Evolutionary conservation across 345 rosid genomes (phyloP), one percentile per base, ranked within the genome.

Genomic region (Hypericum perforatum): DNA sequence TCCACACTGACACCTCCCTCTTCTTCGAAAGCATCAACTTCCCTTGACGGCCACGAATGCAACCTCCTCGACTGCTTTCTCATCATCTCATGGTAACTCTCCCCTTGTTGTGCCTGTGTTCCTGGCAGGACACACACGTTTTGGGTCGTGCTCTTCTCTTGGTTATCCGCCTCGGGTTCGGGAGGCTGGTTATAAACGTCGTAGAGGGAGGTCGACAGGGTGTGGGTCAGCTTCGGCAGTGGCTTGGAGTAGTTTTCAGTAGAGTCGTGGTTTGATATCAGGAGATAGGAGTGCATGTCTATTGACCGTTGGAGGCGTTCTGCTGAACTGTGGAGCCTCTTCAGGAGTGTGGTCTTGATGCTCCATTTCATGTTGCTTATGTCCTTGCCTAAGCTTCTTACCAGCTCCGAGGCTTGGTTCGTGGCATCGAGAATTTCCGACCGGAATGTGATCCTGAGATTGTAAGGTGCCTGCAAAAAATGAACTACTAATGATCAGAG

Each of bases 1-100:
- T 71, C 76, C 13, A 10, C 12, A n/a, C 53, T 7, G 16, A 49
- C 5, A 5, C 63, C 74, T 8, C 76, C 76, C 13, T 73, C 84
- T 15, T 81, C 85, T 70, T 65, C 85, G 14, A 66, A 74, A 43
- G 78, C 82, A 37, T 73, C 78, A 16, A 73, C 75, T 48, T 76
- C 86, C 50, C 78, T 70, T 0, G 78, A 76, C 6, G 86, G 90
- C 86, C 84, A 80, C 7, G 84, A 80, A 52, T 74, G 67, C 56
- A 64, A 50, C 70, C 82, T 69, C 57, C 80, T 73, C 0, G 73
- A 72, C 12, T 76, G 77, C 71, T 80, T 78, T 71, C 90, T 76
- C 78, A 68, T 72, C 73, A 56, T 63, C 58, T 77, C 82, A 37
- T 77, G 78, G 70, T 73, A 80, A 8, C 75, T 55, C 57, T 75